Conservation (phyloP, 371 early-diverging fungal genomes). For the Lichtheimia hyalospora region DNA sequence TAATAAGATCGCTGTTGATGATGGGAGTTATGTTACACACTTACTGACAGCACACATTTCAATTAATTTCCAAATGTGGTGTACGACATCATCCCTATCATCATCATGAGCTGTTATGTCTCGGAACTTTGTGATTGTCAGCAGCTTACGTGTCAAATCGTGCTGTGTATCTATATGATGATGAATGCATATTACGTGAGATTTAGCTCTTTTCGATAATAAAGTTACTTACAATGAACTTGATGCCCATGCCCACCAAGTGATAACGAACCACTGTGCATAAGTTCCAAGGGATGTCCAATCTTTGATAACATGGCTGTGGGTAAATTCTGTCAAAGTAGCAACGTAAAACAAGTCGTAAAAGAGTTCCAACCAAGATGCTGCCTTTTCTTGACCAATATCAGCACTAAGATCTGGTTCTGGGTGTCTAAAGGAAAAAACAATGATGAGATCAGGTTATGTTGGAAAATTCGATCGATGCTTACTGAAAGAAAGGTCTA, state of each 20-base stretch:
- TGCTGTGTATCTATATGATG: constrained; percentile 44
- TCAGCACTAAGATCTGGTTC: constrained; percentile 53
- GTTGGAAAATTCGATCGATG: neutral
- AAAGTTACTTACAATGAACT: constrained; percentile 40
- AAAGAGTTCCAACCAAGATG: constrained; percentile 56
- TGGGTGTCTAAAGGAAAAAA: constrained; percentile 20
- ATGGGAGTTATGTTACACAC: constrained; percentile 13
- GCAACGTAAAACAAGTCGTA: constrained; percentile 63
- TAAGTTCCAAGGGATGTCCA: constrained; percentile 53
- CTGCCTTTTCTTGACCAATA: constrained; percentile 52
- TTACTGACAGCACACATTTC: constrained; percentile 58
- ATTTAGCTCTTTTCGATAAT: neutral
- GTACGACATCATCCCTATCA: constrained; percentile 49
- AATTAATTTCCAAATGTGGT: constrained; percentile 48
- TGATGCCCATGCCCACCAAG: constrained; percentile 62
- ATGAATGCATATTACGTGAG: neutral
- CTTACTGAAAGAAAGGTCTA: constrained; percentile 47
- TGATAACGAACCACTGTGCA: constrained; percentile 58
- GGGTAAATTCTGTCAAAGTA: constrained; percentile 59
- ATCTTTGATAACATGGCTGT: constrained; percentile 58
- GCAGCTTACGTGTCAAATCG: constrained; percentile 57
- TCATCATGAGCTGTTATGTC: constrained; percentile 1
- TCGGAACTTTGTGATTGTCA: neutral
- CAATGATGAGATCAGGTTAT: neutral
- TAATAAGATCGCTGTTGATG: neutral